A percentile compares a stretch with the other conserved stretches of the same genome.
These are phyloP conservation scores for Gynandropsis gynandra DNA, from an alignment of 345 rosid species.

Conservation along the genomic window DNA sequence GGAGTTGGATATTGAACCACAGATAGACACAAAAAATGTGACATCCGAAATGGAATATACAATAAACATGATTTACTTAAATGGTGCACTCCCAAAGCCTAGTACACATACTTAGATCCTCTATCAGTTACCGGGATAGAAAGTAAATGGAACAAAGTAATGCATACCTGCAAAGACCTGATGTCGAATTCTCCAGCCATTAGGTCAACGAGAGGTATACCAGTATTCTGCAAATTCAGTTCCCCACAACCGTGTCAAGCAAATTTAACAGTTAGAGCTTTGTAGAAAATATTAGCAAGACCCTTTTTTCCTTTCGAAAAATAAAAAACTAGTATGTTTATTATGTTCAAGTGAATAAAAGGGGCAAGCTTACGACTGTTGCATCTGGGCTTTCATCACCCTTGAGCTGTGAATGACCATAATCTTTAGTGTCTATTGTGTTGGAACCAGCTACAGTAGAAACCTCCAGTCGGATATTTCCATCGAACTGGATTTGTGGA, in stretches of 20 bases:
- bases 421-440: conserved; percentile 17
- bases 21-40: no score
- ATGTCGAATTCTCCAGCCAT: conserved; percentile 20
- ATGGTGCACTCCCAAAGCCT: no score
- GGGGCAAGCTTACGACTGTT: conserved; percentile 20
- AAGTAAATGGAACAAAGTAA: background rate
- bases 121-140: no score
- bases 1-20: no score
- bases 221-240: conserved; percentile 22
- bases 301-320: background rate
- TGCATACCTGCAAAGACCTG: conserved; percentile 30
- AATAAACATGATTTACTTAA: no score
- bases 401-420: conserved; percentile 23
- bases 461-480: conserved; percentile 20
- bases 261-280: background rate
- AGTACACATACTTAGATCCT: no score
- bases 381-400: conserved; percentile 26
- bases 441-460: conserved; percentile 22
- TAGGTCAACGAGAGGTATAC: conserved; percentile 25
- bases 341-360: conserved; percentile 10
- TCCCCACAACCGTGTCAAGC: conserved; percentile 12
- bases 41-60: no score
- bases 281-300: background rate
- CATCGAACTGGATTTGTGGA: conserved; percentile 26
- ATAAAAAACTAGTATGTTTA: conserved; percentile 1